A percentile compares a stretch with the other conserved stretches of the same genome.
These are phyloP conservation scores for Ascomycota sp. DNA, from an alignment of 2,329 filamentous ascomycete genomes.

Conservation along the genomic window DNA sequence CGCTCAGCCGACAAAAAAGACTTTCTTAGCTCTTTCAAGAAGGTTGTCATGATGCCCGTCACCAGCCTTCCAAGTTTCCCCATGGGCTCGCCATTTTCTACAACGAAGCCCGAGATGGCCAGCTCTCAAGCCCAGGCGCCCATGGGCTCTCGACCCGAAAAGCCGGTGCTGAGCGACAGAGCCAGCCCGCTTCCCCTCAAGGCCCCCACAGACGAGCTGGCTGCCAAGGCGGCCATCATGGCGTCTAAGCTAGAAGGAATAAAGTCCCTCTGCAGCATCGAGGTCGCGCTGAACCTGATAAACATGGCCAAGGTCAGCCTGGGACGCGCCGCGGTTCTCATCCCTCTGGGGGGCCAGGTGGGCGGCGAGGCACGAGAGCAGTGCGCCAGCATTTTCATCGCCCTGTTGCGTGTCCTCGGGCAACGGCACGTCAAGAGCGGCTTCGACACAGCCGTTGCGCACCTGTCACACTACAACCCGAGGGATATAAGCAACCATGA, in stretches of 20 bases:
- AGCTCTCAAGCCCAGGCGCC: no score
- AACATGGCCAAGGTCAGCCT: slow-evolving; percentile 76
- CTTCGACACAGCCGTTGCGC: slow-evolving; percentile 79
- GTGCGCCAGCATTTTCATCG: slow-evolving; percentile 76
- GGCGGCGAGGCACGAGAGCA: slow-evolving; percentile 73
- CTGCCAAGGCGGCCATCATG: slow-evolving; percentile 96
- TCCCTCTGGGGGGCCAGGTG: slow-evolving; percentile 56
- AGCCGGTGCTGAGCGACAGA: slow-evolving; percentile 21
- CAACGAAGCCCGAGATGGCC: no score
- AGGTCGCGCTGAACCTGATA: slow-evolving; percentile 76
- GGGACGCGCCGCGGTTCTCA: slow-evolving; percentile 68
- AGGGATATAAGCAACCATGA: slow-evolving; percentile 58
- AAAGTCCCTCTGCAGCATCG: slow-evolving; percentile 85
- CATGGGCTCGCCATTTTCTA: slow-evolving; percentile 34
- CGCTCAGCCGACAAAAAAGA: slow-evolving; percentile 91
- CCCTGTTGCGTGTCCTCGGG: slow-evolving; percentile 65
- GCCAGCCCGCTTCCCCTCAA: slow-evolving; percentile 29
- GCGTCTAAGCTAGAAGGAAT: slow-evolving; percentile 87
- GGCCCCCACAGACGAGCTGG: slow-evolving; percentile 74
- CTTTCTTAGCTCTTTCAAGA: slow-evolving; percentile 90
- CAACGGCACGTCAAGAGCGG: slow-evolving; percentile 76
- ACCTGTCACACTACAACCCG: slow-evolving; percentile 81
- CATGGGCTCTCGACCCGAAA: slow-evolving; percentile 25
- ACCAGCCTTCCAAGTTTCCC: slow-evolving; percentile 61
- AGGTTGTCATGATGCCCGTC: slow-evolving; percentile 98